These are phyloP conservation scores for Xylaria bambusicola DNA, from an alignment of 495 filamentous ascomycete genomes.

Conservation along the genomic window DNA sequence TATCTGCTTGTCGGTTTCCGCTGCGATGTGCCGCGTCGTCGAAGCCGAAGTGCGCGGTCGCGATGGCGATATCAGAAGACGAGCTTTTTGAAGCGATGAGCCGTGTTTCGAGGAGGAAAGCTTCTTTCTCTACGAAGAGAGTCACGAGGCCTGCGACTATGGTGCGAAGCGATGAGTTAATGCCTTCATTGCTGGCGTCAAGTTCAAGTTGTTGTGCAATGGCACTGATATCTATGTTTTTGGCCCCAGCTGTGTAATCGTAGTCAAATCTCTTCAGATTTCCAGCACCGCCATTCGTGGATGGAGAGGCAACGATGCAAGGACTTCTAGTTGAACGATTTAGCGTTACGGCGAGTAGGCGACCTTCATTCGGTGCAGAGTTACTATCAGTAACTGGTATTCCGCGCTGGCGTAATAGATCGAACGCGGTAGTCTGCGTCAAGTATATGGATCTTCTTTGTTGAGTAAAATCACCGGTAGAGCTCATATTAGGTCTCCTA, in stretches of 20 bases:
- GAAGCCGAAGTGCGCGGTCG: constrained; percentile 62
- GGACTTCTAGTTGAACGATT: constrained; percentile 66
- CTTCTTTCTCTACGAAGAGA: constrained; percentile 70
- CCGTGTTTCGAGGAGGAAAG: constrained; percentile 58
- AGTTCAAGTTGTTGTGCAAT: constrained; percentile 57
- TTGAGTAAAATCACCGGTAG: background rate
- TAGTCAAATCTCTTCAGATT: constrained; percentile 62
- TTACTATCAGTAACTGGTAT: constrained; percentile 50
- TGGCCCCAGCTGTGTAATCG: constrained; percentile 50
- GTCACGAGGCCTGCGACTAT: constrained; percentile 57
- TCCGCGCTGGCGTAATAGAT: constrained; percentile 57
- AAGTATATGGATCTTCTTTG: constrained; percentile 58
- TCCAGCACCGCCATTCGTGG: constrained; percentile 34
- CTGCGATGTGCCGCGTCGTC: constrained; percentile 78
- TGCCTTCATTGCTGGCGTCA: constrained; percentile 34
- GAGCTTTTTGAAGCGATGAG: constrained; percentile 40
- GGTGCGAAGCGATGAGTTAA: constrained; percentile 41
- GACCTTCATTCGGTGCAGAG: constrained; percentile 33
- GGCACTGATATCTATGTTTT: constrained; percentile 33
- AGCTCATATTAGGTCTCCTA: constrained; percentile 5
- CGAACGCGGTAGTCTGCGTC: constrained; percentile 56
- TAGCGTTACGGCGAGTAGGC: constrained; percentile 59
- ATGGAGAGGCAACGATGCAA: constrained; percentile 65
- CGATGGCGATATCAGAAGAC: constrained; percentile 45
- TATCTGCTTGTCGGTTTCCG: constrained; percentile 61